These are phyloP conservation scores for Leptodermis oblonga DNA, from an alignment of 257 asterid species.

Conservation along the genomic window DNA sequence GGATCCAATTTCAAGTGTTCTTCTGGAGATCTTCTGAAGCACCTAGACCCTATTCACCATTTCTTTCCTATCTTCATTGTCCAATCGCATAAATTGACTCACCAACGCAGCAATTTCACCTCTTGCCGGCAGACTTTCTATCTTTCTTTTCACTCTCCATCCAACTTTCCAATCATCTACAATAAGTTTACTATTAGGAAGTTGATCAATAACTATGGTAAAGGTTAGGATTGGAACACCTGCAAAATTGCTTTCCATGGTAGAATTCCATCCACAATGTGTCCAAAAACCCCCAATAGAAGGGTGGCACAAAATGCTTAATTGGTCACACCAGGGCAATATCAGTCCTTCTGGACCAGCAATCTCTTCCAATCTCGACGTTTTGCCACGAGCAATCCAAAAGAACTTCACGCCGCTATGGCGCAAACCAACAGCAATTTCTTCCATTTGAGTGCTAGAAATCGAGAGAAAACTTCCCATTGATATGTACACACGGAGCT, in stretches of 20 bases:
- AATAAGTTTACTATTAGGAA: slow-evolving; percentile 39
- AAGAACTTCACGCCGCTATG: slow-evolving; percentile 51
- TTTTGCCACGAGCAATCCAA: slow-evolving; percentile 75
- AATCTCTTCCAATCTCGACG: slow-evolving; percentile 35
- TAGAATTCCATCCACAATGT: too few relatives aligned
- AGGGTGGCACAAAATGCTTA: slow-evolving; percentile 49
- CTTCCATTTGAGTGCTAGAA: slow-evolving; percentile 55
- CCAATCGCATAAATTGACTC: slow-evolving; percentile 46
- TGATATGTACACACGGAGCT: slow-evolving; percentile 52
- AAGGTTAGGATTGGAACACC: slow-evolving; percentile 56
- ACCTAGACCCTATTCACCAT: slow-evolving; percentile 28
- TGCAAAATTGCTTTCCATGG: slow-evolving; percentile 46
- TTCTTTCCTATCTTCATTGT: slow-evolving; percentile 35
- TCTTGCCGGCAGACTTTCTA: slow-evolving; percentile 28
- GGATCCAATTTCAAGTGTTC: slow-evolving; percentile 43
- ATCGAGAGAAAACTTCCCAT: slow-evolving; percentile 63
- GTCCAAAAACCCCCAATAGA: slow-evolving; percentile 74
- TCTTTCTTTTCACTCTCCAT: slow-evolving; percentile 36
- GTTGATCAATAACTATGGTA: slow-evolving; percentile 53
- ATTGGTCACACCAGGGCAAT: slow-evolving; percentile 60
- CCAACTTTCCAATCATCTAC: slow-evolving; percentile 75
- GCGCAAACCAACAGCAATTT: slow-evolving; percentile 43
- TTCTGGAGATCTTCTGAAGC: slow-evolving; percentile 20
- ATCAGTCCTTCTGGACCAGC: slow-evolving; percentile 38
- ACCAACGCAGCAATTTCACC: slow-evolving; percentile 32